Evolutionary conservation across 1,284 basidiomycete genomes (phyloP).

Genomic region (Fomitiporia mediterranea): DNA sequence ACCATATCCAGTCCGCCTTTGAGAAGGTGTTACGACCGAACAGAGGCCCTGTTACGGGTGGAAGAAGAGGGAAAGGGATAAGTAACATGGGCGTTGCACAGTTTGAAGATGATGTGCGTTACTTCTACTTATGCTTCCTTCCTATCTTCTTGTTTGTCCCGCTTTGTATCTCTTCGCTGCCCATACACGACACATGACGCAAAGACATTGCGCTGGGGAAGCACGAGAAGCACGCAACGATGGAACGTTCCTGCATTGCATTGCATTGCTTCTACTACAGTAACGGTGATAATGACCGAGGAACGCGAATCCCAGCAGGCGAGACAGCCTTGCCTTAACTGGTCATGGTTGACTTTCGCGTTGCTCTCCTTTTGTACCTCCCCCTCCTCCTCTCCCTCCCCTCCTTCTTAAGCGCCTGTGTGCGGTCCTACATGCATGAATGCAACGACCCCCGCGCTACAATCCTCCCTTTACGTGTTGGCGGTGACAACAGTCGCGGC

Average conservation of each 20-base stretch:
- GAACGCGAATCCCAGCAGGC: conserved; percentile 5
- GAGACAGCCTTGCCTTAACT: conserved; percentile 16
- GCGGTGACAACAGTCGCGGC: conserved; percentile 6
- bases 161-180: background rate
- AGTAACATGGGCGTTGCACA: conserved; percentile 14
- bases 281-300: background rate
- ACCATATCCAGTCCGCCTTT: conserved; percentile 20
- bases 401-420: background rate
- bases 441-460: conserved; percentile 9
- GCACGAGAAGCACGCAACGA: too few species aligned
- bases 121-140: background rate
- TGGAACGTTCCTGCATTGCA: too few species aligned
- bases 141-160: background rate
- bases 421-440: conserved; percentile 17
- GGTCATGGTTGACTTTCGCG: conserved; percentile 19
- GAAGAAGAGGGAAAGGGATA: conserved; percentile 17
- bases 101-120: conserved; percentile 24
- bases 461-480: conserved; percentile 8
- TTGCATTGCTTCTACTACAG: background rate
- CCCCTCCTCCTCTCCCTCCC: background rate
- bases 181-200: background rate
- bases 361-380: background rate
- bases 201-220: too few species aligned
- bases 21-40: conserved; percentile 17
- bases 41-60: background rate